phyloP scores from a whole-genome alignment of 1,139 yeast genomes.

The Hemisphaericaspora xylofermentans region DNA sequence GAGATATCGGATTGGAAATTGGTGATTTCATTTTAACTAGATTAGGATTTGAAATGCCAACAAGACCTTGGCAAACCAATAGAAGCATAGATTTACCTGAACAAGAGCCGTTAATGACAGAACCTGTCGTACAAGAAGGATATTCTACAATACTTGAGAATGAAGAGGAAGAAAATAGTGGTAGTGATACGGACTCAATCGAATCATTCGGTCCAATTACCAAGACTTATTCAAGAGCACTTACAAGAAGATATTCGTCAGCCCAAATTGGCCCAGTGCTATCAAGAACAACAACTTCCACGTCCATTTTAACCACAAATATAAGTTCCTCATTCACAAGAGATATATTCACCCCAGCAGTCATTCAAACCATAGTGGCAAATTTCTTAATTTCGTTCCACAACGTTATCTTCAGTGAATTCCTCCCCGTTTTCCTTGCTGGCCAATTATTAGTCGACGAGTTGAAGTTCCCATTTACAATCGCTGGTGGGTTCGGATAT shows the following conservation, averaged over 20 bases:
- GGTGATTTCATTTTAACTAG: slow-evolving; percentile 46
- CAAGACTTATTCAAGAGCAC: slow-evolving; percentile 38
- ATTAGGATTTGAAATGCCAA: slow-evolving; percentile 32
- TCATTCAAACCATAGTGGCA: slow-evolving; percentile 39
- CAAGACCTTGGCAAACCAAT: slow-evolving; percentile 32
- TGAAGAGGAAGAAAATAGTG: slow-evolving; percentile 13
- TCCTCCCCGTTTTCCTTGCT: slow-evolving; percentile 59
- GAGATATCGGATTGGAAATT: slow-evolving; percentile 52
- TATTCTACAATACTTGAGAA: slow-evolving; percentile 10
- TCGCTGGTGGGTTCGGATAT: slow-evolving; percentile 33
- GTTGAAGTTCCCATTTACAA: slow-evolving; percentile 36
- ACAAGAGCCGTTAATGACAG: background rate
- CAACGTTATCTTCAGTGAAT: slow-evolving; percentile 55
- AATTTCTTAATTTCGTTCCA: slow-evolving; percentile 50
- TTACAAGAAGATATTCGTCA: slow-evolving; percentile 42
- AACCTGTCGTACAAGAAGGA: slow-evolving; percentile 6
- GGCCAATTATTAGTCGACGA: slow-evolving; percentile 36
- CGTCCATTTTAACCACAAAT: slow-evolving; percentile 12
- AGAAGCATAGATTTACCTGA: background rate
- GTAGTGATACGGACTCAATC: slow-evolving; percentile 15
- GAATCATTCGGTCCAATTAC: slow-evolving; percentile 28
- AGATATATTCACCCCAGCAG: slow-evolving; percentile 33
- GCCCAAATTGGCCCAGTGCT: slow-evolving; percentile 17
- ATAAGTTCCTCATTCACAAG: slow-evolving; percentile 12
- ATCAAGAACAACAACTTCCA: slow-evolving; percentile 11